Base-by-base conservation (phyloP, 2,329 filamentous ascomycete species). In the Trichophyton simii region DNA sequence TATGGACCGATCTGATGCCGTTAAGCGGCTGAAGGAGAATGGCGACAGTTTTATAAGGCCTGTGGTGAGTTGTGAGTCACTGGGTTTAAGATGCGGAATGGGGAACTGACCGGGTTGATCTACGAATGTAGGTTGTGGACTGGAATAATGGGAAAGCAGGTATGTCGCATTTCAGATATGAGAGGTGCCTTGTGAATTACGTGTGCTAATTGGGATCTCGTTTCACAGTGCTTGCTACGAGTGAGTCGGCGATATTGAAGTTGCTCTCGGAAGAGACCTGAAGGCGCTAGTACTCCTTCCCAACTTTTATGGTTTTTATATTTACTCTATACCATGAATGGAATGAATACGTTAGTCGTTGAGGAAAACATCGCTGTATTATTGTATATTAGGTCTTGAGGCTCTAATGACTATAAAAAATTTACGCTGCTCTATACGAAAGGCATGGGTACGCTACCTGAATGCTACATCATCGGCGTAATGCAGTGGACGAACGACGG, bases 131-230 rank as follows among this genome's bases (percentile, higher is more conserved):
- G 76, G 75, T 87, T 62, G 92, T 97, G 59, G 92, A 97, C 73
- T 97, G 94, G 94, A 89, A 87, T 72, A 91, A 92, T 73, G 94
- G 91, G 66, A 88, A 85, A 73, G 92, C 86, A 55, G 79, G 88
- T 77, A 73, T 61, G 76, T 71, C 60, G 34, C 22, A 18, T 61
- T 25, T 38, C 34, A 15, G n/a, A 46, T 48, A 7, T 7, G 44
- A 25, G 20, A 11, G 44, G 20, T 20, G 5, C 1, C 18, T n/a
- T 36, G 8, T 8, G n/a, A 36, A 34, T 38, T 38, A 13, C 15
- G 28, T 28, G 34, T 34, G 52, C 52, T 55, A 36, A 55, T 31
- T 55, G 31, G 25, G 50, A 50, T 54, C 9, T 54, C 9, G n/a
- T 61, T 3, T 48, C 9, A 28, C 65, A 82, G 82, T 85, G 8